phyloP scores from a whole-genome alignment of 2,329 filamentous ascomycete species.

The Phyllosticta citriasiana region DNA sequence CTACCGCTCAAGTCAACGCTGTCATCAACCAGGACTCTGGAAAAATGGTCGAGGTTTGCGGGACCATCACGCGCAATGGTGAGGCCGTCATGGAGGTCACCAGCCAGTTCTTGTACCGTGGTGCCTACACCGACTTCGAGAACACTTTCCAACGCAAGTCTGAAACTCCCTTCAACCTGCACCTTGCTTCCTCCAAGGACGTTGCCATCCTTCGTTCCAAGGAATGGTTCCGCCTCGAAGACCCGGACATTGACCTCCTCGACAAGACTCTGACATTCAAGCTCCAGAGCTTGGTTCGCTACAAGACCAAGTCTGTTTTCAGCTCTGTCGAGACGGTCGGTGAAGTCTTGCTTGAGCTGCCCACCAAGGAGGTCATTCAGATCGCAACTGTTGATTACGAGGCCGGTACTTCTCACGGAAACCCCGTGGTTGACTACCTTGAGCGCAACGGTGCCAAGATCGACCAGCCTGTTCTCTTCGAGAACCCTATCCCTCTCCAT shows the following conservation, averaged over 20 bases:
- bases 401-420: constrained; percentile 81
- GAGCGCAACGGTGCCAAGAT: constrained; percentile 83
- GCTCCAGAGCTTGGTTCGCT: constrained; percentile 79
- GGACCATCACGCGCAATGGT: constrained; percentile 78
- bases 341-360: constrained; percentile 85
- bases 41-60: constrained; percentile 99
- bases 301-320: constrained; percentile 91
- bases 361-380: constrained; percentile 94
- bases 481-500: constrained; percentile 91
- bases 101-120: constrained; percentile 95
- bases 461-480: constrained; percentile 93
- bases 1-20: constrained; percentile 91
- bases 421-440: constrained; percentile 94
- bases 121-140: constrained; percentile 83
- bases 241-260: constrained; percentile 76
- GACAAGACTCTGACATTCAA: constrained; percentile 95
- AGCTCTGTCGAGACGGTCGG: constrained; percentile 86
- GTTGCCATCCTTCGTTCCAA: constrained; percentile 91
- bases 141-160: constrained; percentile 98
- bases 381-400: constrained; percentile 96
- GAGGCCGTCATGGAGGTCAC: constrained; percentile 95
- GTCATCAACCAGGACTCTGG: constrained; percentile 97
- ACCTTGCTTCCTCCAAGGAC: constrained; percentile 79
- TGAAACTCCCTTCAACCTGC: constrained; percentile 89
- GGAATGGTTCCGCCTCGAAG: constrained; percentile 89